Evolutionary conservation across 2,329 filamentous ascomycete species (phyloP).

Genomic region (Aspergillus brasiliensis): DNA sequence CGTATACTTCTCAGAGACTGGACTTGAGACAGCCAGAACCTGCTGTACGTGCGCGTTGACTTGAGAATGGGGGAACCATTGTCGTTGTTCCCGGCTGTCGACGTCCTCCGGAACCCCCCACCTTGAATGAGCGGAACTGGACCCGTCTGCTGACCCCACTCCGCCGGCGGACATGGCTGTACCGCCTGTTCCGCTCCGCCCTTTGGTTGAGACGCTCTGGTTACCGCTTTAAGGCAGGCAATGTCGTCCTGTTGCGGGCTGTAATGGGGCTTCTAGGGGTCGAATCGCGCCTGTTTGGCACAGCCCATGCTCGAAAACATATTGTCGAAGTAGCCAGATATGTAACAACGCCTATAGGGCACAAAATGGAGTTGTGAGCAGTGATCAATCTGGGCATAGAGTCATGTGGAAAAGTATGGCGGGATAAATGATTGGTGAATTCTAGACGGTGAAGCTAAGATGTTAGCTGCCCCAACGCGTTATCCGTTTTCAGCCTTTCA

Average conservation of each 20-base stretch:
- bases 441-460: background rate
- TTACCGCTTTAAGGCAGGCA: conserved; percentile 32
- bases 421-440: too few relatives aligned
- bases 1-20: background rate
- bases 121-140: background rate
- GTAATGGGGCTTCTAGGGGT: background rate
- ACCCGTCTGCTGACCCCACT: conserved; percentile 13
- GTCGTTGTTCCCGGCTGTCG: background rate
- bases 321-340: background rate
- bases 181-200: conserved; percentile 36
- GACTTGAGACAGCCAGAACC: background rate
- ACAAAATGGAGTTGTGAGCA: background rate
- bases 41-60: background rate
- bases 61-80: background rate
- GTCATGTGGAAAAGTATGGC: background rate
- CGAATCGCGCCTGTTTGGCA: background rate
- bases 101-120: background rate
- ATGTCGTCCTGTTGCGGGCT: background rate
- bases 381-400: background rate
- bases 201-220: conserved; percentile 25
- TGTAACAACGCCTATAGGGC: background rate
- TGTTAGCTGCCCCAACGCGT: background rate
- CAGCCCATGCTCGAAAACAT: background rate
- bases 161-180: conserved; percentile 16
- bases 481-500: too few relatives aligned